Evolutionary conservation across 176 grass and related monocot genomes (phyloP).

Genomic region (Hordeum marinum): DNA sequence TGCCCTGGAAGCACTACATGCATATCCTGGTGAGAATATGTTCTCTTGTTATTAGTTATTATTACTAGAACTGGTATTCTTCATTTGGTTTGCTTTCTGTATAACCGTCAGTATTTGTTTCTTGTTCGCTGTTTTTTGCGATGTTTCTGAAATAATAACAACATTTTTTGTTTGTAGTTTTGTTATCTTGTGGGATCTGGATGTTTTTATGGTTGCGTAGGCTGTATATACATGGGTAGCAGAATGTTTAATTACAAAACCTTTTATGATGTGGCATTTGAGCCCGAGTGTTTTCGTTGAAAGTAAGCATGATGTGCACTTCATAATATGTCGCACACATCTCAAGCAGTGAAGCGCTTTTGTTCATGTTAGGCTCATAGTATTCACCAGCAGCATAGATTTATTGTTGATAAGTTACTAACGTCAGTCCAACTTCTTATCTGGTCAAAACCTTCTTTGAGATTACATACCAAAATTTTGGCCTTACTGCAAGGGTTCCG

Average conservation of each 20-base stretch:
- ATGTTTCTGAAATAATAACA: neutral
- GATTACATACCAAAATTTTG: neutral
- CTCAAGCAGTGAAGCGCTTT: neutral
- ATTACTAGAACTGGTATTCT: neutral
- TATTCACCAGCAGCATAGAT: neutral
- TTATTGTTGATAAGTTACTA: neutral
- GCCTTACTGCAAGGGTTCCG: neutral
- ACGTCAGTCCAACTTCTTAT: neutral
- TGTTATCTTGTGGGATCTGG: neutral
- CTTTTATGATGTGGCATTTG: slow-evolving; percentile 1
- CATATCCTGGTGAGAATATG: slow-evolving; percentile 68
- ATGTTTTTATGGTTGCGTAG: neutral
- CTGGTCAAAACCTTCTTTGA: neutral
- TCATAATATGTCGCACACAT: neutral
- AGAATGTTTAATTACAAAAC: neutral
- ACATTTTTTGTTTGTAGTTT: neutral
- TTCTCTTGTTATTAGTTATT: neutral
- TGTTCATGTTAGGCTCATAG: neutral
- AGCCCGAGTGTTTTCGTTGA: neutral
- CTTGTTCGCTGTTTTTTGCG: neutral
- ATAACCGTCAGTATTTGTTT: neutral
- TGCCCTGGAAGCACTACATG: slow-evolving; percentile 59
- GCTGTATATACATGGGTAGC: neutral
- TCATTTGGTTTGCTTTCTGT: slow-evolving; percentile 5
- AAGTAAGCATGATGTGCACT: neutral